Evolutionary conservation across 208 protist genomes (phyloP).

Genomic region (Lotmaria passim): DNA sequence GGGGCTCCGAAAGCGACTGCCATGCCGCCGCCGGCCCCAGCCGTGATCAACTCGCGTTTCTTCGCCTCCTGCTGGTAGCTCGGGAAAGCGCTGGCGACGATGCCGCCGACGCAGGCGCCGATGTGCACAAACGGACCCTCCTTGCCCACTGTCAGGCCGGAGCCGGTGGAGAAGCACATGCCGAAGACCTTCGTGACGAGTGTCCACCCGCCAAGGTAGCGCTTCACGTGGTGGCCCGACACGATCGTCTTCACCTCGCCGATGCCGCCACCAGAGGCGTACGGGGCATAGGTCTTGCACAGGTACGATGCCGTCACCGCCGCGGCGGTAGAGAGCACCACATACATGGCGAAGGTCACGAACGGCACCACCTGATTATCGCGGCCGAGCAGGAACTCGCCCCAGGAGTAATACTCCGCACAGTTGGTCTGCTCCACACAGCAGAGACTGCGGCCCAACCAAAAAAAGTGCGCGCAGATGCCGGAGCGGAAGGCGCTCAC

Average conservation of each 20-base stretch:
- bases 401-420: conserved; percentile 63
- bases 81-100: conserved; percentile 64
- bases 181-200: conserved; percentile 78
- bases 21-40: conserved; percentile 70
- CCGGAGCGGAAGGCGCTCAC: conserved; percentile 61
- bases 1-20: conserved; percentile 82
- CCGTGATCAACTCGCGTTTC: conserved; percentile 71
- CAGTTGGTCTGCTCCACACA: conserved; percentile 52
- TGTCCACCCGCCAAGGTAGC: conserved; percentile 78
- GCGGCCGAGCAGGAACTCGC: conserved; percentile 64
- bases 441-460: conserved; percentile 56
- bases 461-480: conserved; percentile 71
- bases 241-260: conserved; percentile 91
- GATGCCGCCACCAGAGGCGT: conserved; percentile 85
- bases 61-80: conserved; percentile 66
- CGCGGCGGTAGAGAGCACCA: conserved; percentile 47
- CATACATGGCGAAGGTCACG: conserved; percentile 66
- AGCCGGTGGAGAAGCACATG: conserved; percentile 78
- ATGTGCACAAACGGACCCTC: conserved; percentile 92
- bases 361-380: conserved; percentile 41
- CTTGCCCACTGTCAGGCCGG: conserved; percentile 82
- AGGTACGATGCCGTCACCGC: conserved; percentile 55
- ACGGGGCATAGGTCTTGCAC: conserved; percentile 74
- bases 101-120: conserved; percentile 74
- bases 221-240: conserved; percentile 65